phyloP scores from a whole-genome alignment of 1,284 basidiomycete genomes.

The Ganoderma lingzhi region DNA sequence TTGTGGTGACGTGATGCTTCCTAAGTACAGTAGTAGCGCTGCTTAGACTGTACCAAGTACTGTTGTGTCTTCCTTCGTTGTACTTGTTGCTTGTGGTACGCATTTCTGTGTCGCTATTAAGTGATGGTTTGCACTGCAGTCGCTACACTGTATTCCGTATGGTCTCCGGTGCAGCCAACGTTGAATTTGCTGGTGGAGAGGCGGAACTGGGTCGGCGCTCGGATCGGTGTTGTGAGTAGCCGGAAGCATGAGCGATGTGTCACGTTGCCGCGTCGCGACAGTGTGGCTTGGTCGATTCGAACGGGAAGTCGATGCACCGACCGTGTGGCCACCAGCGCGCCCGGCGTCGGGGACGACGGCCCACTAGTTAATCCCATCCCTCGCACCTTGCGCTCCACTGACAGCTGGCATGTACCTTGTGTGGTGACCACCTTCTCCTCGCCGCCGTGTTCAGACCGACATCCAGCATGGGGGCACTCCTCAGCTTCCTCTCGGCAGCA shows the following conservation, averaged over 20 bases:
- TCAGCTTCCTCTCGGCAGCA: constrained; percentile 36
- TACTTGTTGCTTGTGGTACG: constrained; percentile 17
- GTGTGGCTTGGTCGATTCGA: constrained; percentile 1
- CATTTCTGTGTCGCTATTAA: background rate
- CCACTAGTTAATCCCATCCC: constrained; percentile 2
- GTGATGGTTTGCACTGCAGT: background rate
- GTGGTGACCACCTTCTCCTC: background rate
- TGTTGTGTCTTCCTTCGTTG: constrained; percentile 12
- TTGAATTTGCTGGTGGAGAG: background rate
- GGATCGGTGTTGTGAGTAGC: constrained; percentile 2
- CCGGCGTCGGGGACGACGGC: constrained; percentile 12
- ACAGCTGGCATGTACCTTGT: constrained; percentile 9
- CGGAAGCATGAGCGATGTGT: constrained; percentile 6
- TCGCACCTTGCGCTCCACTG: background rate
- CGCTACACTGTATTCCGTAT: background rate
- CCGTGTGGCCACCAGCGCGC: constrained; percentile 12
- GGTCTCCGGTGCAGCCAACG: background rate
- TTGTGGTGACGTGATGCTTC: background rate
- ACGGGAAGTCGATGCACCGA: constrained; percentile 2
- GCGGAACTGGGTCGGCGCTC: constrained; percentile 7
- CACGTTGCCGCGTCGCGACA: background rate
- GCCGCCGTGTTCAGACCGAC: background rate
- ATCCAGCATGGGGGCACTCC: constrained; percentile 42
- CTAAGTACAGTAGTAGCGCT: background rate
- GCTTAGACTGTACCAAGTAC: constrained; percentile 3